A percentile compares a stretch with the other conserved stretches of the same genome.
Conservation (phyloP, 306 rosid genomes). For the Medicago arabica region DNA sequence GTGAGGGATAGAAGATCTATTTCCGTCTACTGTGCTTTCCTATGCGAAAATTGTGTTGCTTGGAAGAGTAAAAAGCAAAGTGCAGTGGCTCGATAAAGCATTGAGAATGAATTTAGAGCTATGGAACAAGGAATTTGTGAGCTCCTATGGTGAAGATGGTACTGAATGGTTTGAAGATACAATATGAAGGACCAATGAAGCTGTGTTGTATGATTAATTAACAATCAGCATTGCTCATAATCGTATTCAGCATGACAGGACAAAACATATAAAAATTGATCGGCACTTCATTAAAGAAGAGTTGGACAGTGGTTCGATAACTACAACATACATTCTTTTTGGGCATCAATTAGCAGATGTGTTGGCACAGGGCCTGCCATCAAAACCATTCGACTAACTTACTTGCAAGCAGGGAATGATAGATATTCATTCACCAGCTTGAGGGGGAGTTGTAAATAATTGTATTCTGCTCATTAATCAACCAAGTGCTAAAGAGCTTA, state of each 20-base stretch:
- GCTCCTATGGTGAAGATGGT: neutral
- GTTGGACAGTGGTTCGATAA: neutral
- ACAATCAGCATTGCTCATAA: too few species aligned
- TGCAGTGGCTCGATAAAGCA: neutral
- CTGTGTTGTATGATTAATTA: too few species aligned
- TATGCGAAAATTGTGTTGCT: neutral
- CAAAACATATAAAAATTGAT: too few species aligned
- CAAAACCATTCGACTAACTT: too few species aligned
- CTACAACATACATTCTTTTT: too few species aligned
- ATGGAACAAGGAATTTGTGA: neutral
- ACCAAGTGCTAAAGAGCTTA: too few species aligned
- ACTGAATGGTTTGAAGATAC: neutral
- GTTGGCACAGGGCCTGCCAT: too few species aligned
- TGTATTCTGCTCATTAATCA: neutral
- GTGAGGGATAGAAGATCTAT: neutral
- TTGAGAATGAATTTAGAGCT: neutral
- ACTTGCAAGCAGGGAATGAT: too few species aligned
- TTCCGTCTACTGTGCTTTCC: neutral
- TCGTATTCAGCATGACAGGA: too few species aligned
- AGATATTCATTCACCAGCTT: too few species aligned
- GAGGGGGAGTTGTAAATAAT: too few species aligned
- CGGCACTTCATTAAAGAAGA: neutral
- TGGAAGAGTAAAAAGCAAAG: neutral
- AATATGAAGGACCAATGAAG: neutral
- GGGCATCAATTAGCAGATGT: too few species aligned